A percentile compares a stretch with the other conserved stretches of the same genome.
Conservation (phyloP, 2,329 filamentous ascomycete genomes). For the Fusarium nematophilum region DNA sequence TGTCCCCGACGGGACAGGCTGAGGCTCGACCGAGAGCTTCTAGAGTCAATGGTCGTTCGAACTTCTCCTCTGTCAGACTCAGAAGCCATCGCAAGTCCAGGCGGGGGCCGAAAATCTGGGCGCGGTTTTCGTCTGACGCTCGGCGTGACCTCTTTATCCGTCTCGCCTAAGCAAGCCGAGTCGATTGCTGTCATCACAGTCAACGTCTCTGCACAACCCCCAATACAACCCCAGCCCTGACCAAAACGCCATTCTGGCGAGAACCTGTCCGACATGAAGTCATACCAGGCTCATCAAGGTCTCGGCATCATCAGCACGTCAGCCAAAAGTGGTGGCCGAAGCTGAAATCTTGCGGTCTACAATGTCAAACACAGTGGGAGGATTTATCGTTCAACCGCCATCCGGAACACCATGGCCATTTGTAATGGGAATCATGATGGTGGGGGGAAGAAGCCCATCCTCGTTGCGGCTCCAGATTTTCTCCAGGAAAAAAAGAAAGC, state of each 20-base stretch:
- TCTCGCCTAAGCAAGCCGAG: neutral
- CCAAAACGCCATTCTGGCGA: conserved; percentile 23
- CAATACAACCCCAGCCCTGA: neutral
- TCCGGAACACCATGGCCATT: neutral
- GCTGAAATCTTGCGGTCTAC: conserved; percentile 8
- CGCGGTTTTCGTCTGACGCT: neutral
- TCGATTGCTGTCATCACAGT: neutral
- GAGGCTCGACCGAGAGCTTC: too few species aligned
- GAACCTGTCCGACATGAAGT: conserved; percentile 19
- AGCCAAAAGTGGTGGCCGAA: neutral
- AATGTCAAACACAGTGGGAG: neutral
- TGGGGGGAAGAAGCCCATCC: conserved; percentile 11
- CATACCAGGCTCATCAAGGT: neutral
- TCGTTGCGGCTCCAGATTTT: conserved; percentile 32
- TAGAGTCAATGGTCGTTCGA: too few species aligned
- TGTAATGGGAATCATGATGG: conserved; percentile 5
- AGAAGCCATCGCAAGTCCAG: too few species aligned
- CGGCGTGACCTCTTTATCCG: conserved; percentile 11
- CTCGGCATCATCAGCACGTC: neutral
- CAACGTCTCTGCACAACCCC: neutral
- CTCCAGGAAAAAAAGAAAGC: conserved; percentile 33
- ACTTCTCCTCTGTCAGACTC: too few species aligned
- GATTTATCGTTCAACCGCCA: neutral
- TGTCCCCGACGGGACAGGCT: too few species aligned
- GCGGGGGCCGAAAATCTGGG: too few species aligned